Percentiles rank a stretch among this genome's conserved stretches.
phyloP scores from a whole-genome alignment of 2,329 filamentous ascomycete species.

The Epichloe sp. region DNA sequence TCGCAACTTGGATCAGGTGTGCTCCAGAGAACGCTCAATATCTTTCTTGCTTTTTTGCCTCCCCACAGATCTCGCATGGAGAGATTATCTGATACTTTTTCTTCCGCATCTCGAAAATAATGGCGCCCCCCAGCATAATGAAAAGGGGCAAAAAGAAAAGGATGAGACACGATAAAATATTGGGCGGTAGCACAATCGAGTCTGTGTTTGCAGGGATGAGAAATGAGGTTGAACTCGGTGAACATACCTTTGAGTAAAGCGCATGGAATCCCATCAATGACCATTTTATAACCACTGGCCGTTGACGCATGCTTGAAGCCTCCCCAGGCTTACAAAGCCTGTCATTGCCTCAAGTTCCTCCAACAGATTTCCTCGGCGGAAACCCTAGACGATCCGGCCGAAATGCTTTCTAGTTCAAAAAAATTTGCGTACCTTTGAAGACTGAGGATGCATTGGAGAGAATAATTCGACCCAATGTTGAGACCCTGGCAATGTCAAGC shows the following conservation, averaged over 20 bases:
- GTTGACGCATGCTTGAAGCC: background rate
- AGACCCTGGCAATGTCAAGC: background rate
- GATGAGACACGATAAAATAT: background rate
- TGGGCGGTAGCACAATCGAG: background rate
- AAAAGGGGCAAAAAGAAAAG: background rate
- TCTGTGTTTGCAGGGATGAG: slow-evolving; percentile 1
- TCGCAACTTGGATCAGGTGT: background rate
- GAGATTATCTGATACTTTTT: too few relatives aligned
- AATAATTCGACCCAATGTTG: background rate
- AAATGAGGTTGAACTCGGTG: slow-evolving; percentile 1
- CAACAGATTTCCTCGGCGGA: background rate
- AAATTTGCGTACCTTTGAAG: slow-evolving; percentile 3
- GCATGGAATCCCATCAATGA: background rate
- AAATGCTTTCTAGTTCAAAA: background rate
- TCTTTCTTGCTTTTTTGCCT: background rate
- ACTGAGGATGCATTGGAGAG: slow-evolving; percentile 5
- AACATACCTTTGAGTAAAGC: slow-evolving; percentile 4
- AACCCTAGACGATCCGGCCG: background rate
- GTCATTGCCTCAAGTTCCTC: background rate
- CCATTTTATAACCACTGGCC: background rate
- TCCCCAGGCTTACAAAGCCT: background rate
- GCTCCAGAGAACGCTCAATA: background rate
- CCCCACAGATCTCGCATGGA: background rate
- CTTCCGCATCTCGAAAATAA: too few relatives aligned
- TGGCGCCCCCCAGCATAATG: background rate